Conservation (phyloP, 768 basidiomycete genomes). For the Boletus tylopilopsis region DNA sequence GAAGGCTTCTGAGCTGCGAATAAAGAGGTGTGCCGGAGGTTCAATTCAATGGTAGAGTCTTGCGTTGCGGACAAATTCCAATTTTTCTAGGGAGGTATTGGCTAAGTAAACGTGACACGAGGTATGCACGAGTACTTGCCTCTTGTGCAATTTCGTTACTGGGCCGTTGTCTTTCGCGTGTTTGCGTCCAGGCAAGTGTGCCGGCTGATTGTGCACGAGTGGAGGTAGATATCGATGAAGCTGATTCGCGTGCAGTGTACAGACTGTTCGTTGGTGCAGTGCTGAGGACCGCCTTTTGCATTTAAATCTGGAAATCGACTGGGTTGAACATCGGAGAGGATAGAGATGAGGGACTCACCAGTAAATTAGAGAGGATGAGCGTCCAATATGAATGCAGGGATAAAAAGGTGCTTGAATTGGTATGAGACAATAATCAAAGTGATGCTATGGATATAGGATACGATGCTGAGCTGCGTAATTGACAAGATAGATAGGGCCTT, state of each 20-base stretch:
- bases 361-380: constrained; percentile 43
- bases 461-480: constrained; percentile 38
- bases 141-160: constrained; percentile 40
- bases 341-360: constrained; percentile 32
- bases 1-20: constrained; percentile 37
- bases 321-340: constrained; percentile 20
- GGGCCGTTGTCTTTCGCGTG: constrained; percentile 37
- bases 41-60: constrained; percentile 35
- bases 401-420: constrained; percentile 42
- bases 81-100: constrained; percentile 34
- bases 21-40: constrained; percentile 30
- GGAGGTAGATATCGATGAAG: constrained; percentile 28
- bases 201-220: constrained; percentile 29
- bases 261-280: constrained; percentile 36
- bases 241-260: constrained; percentile 37
- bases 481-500: constrained; percentile 36
- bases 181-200: constrained; percentile 47
- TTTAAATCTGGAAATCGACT: constrained; percentile 46
- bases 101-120: constrained; percentile 23
- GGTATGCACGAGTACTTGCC: constrained; percentile 34
- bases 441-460: constrained; percentile 41
- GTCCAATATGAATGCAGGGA: constrained; percentile 44
- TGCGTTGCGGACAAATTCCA: constrained; percentile 44
- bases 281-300: constrained; percentile 67
- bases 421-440: constrained; percentile 49